Conservation (phyloP, 495 filamentous ascomycete species). For the Articulospora tetracladia region DNA sequence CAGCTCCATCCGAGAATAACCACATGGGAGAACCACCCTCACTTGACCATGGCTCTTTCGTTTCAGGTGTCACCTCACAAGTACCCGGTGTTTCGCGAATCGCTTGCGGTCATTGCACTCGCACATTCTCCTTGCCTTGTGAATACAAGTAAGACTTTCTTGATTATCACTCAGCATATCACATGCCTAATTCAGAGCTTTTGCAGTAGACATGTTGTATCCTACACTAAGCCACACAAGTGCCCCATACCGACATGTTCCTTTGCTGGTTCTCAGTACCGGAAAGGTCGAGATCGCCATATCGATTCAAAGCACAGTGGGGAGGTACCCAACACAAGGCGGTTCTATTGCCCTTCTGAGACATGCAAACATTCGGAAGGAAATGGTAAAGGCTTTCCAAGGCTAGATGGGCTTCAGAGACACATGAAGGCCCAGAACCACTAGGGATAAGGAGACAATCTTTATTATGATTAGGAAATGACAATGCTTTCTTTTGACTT, state of each 20-base stretch:
- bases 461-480: not conserved
- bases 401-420: conserved; percentile 5
- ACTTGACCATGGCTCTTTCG: conserved; percentile 1
- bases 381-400: conserved; percentile 3
- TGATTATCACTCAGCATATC: not conserved
- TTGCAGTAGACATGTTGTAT: conserved; percentile 8
- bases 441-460: not conserved
- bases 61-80: not conserved
- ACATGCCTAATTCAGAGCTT: not conserved
- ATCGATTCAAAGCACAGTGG: conserved; percentile 4
- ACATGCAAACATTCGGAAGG: conserved; percentile 10
- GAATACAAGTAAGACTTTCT: conserved; percentile 5
- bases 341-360: conserved; percentile 7
- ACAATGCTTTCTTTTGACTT: not conserved
- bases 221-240: conserved; percentile 4
- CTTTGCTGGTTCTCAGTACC: conserved; percentile 5
- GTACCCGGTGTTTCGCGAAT: not conserved
- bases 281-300: conserved; percentile 5
- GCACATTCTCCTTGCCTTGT: not conserved
- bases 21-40: not conserved
- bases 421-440: conserved; percentile 1
- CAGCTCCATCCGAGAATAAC: not conserved
- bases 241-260: conserved; percentile 5
- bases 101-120: conserved; percentile 1
- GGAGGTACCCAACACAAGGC: conserved; percentile 4